A percentile compares a stretch with the other conserved stretches of the same genome.
These are phyloP conservation scores for Rosa persica DNA, from an alignment of 306 rosid species.

Conservation along the genomic window DNA sequence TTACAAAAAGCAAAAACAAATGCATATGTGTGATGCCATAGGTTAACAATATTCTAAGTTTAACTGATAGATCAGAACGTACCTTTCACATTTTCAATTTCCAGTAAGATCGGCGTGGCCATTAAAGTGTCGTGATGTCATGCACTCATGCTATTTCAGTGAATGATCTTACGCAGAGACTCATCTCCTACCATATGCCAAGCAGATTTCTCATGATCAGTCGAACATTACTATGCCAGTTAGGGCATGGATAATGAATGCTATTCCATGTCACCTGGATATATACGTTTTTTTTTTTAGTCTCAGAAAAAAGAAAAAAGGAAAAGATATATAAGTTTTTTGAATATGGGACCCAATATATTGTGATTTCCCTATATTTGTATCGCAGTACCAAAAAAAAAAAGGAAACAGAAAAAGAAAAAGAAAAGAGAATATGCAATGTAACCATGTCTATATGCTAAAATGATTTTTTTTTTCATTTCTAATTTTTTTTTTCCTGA, in stretches of 20 bases:
- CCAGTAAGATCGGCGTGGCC: neutral
- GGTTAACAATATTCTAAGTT: neutral
- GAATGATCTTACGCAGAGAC: neutral
- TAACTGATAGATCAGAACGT: neutral
- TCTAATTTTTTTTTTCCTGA: neutral
- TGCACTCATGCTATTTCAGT: neutral
- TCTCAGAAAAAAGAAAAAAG: neutral
- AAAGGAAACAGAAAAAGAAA: too few species aligned
- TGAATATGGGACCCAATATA: too few species aligned
- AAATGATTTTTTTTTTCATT: neutral
- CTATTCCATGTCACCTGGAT: neutral
- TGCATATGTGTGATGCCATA: neutral
- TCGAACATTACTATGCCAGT: neutral
- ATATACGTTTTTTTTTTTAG: neutral
- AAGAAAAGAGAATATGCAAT: too few species aligned
- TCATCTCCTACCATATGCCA: neutral
- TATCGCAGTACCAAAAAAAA: too few species aligned
- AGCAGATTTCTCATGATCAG: neutral
- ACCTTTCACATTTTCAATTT: neutral
- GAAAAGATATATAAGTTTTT: too few species aligned
- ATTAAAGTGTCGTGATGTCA: neutral
- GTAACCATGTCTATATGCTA: too few species aligned
- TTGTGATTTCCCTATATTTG: neutral
- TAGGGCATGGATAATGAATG: neutral
- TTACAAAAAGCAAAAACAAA: neutral